A percentile compares a stretch with the other conserved stretches of the same genome.
These are phyloP conservation scores for Penicillium desertorum DNA, from an alignment of 495 filamentous ascomycete genomes.

Conservation along the genomic window DNA sequence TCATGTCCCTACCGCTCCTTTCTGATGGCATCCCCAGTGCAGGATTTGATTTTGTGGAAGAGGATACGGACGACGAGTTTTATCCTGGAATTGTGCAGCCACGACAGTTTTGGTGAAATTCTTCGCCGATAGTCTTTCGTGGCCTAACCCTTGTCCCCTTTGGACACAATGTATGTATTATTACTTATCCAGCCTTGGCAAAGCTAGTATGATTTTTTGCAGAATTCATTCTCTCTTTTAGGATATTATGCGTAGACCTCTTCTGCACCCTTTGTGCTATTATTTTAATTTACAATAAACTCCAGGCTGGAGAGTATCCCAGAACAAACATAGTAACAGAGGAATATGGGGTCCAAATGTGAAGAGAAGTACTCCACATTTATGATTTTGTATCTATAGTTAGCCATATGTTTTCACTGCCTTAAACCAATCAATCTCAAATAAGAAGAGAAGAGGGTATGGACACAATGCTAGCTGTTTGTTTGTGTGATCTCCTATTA, in stretches of 20 bases:
- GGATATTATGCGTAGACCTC: background rate
- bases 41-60: background rate
- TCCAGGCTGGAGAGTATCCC: background rate
- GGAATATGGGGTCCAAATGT: background rate
- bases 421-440: too few relatives aligned
- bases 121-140: background rate
- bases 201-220: too few relatives aligned
- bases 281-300: background rate
- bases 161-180: background rate
- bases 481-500: background rate
- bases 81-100: background rate
- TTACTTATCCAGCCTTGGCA: background rate
- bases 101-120: background rate
- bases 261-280: background rate
- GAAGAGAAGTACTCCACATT: background rate
- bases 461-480: background rate
- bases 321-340: background rate
- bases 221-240: background rate
- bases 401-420: background rate
- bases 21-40: background rate
- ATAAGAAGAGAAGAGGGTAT: background rate
- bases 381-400: background rate
- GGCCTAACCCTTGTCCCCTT: background rate
- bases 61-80: slow-evolving; percentile 10
- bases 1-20: background rate